Percentiles rank a stretch among this genome's conserved stretches.
phyloP scores from a whole-genome alignment of 768 basidiomycete genomes.

The Tricholoma saponaceum region DNA sequence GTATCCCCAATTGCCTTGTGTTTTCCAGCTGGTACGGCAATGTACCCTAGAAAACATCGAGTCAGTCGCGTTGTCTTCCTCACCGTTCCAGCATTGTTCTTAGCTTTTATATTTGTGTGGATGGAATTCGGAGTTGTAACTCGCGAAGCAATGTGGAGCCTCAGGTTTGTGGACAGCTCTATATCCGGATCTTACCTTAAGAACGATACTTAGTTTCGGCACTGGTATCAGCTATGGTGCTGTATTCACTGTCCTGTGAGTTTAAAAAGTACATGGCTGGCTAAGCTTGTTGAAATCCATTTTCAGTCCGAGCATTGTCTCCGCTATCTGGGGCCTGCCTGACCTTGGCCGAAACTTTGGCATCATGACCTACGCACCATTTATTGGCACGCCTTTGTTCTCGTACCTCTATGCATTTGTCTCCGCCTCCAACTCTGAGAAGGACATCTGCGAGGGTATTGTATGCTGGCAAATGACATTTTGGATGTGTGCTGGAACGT shows the following conservation, averaged over 20 bases:
- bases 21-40: constrained; percentile 29
- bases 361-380: constrained; percentile 68
- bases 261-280: constrained; percentile 8
- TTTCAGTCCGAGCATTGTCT: constrained; percentile 65
- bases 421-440: constrained; percentile 44
- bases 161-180: constrained; percentile 45
- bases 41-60: constrained; percentile 43
- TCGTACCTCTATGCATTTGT: constrained; percentile 78
- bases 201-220: constrained; percentile 41
- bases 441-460: constrained; percentile 49
- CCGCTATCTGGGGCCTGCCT: constrained; percentile 67
- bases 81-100: constrained; percentile 39
- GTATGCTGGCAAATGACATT: constrained; percentile 71
- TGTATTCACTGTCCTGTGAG: constrained; percentile 69
- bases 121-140: constrained; percentile 44
- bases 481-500: constrained; percentile 39
- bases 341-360: constrained; percentile 77
- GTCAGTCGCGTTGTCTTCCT: constrained; percentile 65
- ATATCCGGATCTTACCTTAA: constrained; percentile 2
- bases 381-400: constrained; percentile 70
- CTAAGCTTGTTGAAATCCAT: not conserved
- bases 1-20: constrained; percentile 57
- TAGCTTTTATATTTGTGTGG: constrained; percentile 53
- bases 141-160: constrained; percentile 57
- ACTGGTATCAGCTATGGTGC: constrained; percentile 68